Base-by-base conservation (phyloP, 1,284 basidiomycete genomes). In the Sanghuangporus weigelae region DNA sequence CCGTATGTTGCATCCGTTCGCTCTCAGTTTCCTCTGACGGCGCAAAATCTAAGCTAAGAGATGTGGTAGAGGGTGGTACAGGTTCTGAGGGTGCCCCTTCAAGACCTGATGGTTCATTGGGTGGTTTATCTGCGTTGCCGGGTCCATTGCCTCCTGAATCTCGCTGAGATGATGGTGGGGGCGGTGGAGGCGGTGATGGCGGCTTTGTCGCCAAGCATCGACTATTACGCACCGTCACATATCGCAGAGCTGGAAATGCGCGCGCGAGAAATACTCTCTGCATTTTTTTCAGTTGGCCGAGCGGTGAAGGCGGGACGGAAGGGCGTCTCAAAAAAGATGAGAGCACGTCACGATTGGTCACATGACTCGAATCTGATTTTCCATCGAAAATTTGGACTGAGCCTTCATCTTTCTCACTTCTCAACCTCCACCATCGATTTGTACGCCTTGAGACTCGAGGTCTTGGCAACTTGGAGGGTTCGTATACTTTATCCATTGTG, bases 21-120 rank as follows among this genome's bases (percentile, higher is more conserved):
- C 57, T 62, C 57, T 72, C 70, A 1, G 72, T 72, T 66, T 79
- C 79, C 21, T 75, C 53, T 35, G 48, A 71, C 1, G 84, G 84
- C n/a, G 81, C 77, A 64, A 86, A 84, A 70, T 86, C 84, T 23
- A 86, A 74, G 65, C 79, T 83, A 6, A 82, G 81, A 51, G 14
- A 63, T 7, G 67, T 36, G 7, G 66, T 39, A 10, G 62, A 56
- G 2, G 68, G 57, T 1, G 67, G 5, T 48, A 62, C 16, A 16
- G 49, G n/a, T 11, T 62, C 55, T 40, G 51, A 26, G 16, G 38
- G 49, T 12, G 49, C 31, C 21, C 53, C 35, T 46, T 64, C 55
- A 38, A 59, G 46, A 42, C 54, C 57, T 35, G 66, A 51, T 7
- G 66, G 62, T 31, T 35, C 5, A 31, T 44, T 49, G 21, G 60